Percentiles rank a stretch among this genome's conserved stretches.
Evolutionary conservation across 2,329 filamentous ascomycete genomes (phyloP).

Genomic region (Claviceps africana): DNA sequence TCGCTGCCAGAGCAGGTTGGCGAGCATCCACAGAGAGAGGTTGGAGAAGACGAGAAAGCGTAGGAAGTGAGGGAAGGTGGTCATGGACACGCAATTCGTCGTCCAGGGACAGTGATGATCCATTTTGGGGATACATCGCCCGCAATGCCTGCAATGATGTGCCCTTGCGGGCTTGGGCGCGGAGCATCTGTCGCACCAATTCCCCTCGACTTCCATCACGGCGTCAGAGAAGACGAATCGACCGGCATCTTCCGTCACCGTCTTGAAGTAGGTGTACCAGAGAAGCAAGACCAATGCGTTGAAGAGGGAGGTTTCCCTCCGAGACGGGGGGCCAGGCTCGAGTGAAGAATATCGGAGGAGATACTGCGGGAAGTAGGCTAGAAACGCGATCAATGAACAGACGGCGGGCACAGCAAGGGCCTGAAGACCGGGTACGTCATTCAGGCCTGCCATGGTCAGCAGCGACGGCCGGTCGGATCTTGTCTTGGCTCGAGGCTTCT

Average conservation of each 20-base stretch:
- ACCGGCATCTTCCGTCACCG: conserved; percentile 44
- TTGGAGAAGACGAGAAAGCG: conserved; percentile 64
- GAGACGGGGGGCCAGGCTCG: conserved; percentile 44
- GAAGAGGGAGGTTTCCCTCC: conserved; percentile 44
- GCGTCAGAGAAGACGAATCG: conserved; percentile 31
- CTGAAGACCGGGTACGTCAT: conserved; percentile 30
- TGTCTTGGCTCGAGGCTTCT: background rate
- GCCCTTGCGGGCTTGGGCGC: conserved; percentile 61
- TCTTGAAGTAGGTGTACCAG: conserved; percentile 54
- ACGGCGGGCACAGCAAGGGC: conserved; percentile 55
- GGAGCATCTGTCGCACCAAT: conserved; percentile 65
- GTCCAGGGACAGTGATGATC: conserved; percentile 85
- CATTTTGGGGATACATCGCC: conserved; percentile 65
- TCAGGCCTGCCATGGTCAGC: conserved; percentile 27
- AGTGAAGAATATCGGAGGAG: conserved; percentile 47
- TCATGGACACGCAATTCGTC: conserved; percentile 66
- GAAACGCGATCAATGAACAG: conserved; percentile 50
- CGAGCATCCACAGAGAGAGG: conserved; percentile 47
- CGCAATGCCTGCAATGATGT: conserved; percentile 70
- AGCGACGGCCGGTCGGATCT: background rate
- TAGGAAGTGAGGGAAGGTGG: conserved; percentile 69
- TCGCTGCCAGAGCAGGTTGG: conserved; percentile 45
- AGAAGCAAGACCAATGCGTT: conserved; percentile 51
- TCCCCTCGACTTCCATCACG: conserved; percentile 19
- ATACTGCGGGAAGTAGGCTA: conserved; percentile 59